Conservation (phyloP, 2,329 filamentous ascomycete species). For the Clarireedia monteithiana region DNA sequence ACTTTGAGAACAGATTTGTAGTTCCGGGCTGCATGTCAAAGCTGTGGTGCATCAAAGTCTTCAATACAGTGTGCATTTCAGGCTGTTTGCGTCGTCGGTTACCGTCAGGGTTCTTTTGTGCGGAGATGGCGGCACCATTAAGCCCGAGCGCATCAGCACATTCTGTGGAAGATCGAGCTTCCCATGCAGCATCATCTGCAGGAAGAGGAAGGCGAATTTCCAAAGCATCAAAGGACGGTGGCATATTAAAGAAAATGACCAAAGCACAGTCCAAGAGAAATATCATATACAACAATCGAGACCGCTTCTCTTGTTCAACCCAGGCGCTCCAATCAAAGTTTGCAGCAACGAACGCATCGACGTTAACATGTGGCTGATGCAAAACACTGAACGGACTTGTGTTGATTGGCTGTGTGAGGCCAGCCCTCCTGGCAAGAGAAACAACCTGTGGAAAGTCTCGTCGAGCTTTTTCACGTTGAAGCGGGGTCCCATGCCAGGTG, state of each 20-base stretch:
- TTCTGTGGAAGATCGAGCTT: constrained; percentile 49
- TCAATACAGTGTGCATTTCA: constrained; percentile 53
- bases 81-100: constrained; percentile 58
- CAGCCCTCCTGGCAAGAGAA: constrained; percentile 47
- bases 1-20: constrained; percentile 68
- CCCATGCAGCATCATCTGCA: constrained; percentile 67
- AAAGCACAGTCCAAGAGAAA: constrained; percentile 57
- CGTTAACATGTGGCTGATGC: constrained; percentile 47
- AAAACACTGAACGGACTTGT: constrained; percentile 48
- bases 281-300: constrained; percentile 56
- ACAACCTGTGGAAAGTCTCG: constrained; percentile 50
- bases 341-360: constrained; percentile 38
- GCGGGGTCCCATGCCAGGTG: constrained; percentile 62
- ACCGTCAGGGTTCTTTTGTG: constrained; percentile 50
- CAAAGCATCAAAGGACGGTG: constrained; percentile 53
- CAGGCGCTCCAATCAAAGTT: constrained; percentile 59
- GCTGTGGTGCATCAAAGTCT: constrained; percentile 50
- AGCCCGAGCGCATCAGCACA: constrained; percentile 61
- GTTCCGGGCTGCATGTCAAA: constrained; percentile 54
- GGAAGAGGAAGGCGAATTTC: constrained; percentile 63
- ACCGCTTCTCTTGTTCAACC: constrained; percentile 64
- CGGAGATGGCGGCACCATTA: constrained; percentile 47
- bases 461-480: constrained; percentile 56
- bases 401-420: constrained; percentile 46
- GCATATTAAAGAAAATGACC: constrained; percentile 64